These are phyloP conservation scores for Hydnum rufescens DNA, from an alignment of 768 basidiomycete species.

Conservation along the genomic window DNA sequence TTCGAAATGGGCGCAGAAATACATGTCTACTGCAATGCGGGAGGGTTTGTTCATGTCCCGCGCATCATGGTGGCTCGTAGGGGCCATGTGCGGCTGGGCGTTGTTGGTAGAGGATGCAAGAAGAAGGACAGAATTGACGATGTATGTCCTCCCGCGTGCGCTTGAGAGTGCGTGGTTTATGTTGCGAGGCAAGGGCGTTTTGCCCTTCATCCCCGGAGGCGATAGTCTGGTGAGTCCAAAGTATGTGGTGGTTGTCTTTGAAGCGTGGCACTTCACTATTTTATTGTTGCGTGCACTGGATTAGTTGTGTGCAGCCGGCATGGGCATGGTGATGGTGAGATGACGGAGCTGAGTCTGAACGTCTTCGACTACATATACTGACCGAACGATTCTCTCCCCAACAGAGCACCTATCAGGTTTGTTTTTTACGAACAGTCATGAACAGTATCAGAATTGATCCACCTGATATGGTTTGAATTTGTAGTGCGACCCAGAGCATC, in stretches of 20 bases:
- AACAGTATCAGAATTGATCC: no score
- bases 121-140: conserved; percentile 73
- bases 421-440: no score
- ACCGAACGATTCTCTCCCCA: conserved; percentile 3
- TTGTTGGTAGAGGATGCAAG: conserved; percentile 76
- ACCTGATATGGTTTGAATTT: neutral
- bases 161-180: conserved; percentile 82
- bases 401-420: conserved; percentile 59
- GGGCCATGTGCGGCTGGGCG: conserved; percentile 52
- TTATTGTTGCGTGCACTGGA: conserved; percentile 16
- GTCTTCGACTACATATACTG: neutral
- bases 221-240: conserved; percentile 38
- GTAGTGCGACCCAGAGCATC: conserved; percentile 53
- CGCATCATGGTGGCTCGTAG: conserved; percentile 52
- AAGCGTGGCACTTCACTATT: neutral
- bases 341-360: conserved; percentile 1
- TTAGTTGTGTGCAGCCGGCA: conserved; percentile 55
- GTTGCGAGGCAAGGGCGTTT: conserved; percentile 52
- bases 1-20: neutral
- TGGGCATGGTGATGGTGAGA: conserved; percentile 80
- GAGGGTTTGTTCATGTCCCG: conserved; percentile 44
- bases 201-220: conserved; percentile 26
- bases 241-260: conserved; percentile 19
- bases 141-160: conserved; percentile 79
- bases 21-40: conserved; percentile 22